Percentiles rank a stretch among this genome's conserved stretches.
Evolutionary conservation across 768 basidiomycete species (phyloP).

Genomic region (Pseudohyphozyma bogoriensis): DNA sequence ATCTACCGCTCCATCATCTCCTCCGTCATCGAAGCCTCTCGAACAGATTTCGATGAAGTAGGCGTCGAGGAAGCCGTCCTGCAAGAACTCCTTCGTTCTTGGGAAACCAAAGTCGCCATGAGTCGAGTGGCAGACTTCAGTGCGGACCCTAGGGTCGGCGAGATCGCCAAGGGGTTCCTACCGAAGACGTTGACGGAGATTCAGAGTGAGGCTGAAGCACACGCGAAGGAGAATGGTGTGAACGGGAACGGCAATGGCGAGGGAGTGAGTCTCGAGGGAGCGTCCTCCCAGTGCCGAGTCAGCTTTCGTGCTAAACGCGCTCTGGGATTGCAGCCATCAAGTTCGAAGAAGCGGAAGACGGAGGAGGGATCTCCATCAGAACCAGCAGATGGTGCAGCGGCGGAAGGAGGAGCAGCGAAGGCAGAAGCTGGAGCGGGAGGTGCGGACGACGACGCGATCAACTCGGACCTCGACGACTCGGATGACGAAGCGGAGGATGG

Average conservation of each 20-base stretch:
- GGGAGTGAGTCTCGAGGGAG: too few relatives aligned
- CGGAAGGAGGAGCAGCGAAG: neutral
- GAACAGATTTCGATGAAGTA: conserved; percentile 91
- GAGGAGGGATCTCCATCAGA: too few relatives aligned
- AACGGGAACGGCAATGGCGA: neutral
- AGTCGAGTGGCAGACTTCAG: conserved; percentile 90
- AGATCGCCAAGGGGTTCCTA: conserved; percentile 14
- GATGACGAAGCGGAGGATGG: conserved; percentile 63
- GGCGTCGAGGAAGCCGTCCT: conserved; percentile 87
- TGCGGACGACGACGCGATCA: conserved; percentile 64
- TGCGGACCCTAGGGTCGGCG: conserved; percentile 24
- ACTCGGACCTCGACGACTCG: conserved; percentile 91
- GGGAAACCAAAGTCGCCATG: conserved; percentile 89
- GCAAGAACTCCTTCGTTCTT: conserved; percentile 88
- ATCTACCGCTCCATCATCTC: conserved; percentile 86
- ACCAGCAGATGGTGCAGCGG: neutral
- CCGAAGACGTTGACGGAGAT: too few relatives aligned
- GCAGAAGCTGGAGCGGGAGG: neutral
- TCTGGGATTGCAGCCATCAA: too few relatives aligned
- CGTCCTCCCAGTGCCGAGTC: neutral
- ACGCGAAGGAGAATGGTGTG: too few relatives aligned
- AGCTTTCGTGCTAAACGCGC: too few relatives aligned
- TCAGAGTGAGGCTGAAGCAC: neutral
- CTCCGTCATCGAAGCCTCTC: conserved; percentile 74
- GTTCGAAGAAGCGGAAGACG: too few relatives aligned